Evolutionary conservation across 139 green algal genomes (phyloP).

Genomic region (Chlorella sorokiniana): DNA sequence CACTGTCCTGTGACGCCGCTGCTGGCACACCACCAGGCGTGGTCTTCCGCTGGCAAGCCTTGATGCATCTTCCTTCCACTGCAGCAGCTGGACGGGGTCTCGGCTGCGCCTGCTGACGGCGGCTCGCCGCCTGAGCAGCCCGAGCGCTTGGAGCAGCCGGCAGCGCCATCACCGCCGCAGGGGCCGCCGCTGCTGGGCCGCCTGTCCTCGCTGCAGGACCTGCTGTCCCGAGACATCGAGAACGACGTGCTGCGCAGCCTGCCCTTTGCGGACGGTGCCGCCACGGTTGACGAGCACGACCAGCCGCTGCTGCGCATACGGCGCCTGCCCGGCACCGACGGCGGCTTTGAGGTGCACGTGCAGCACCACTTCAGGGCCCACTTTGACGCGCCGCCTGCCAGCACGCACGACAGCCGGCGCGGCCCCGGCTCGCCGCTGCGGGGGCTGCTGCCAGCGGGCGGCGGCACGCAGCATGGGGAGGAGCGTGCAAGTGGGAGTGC

Average conservation of each 20-base stretch:
- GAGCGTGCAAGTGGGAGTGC: too few species aligned
- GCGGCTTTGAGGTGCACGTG: slow-evolving; percentile 44
- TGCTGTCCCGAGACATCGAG: slow-evolving; percentile 23
- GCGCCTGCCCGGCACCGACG: not conserved
- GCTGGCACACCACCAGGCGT: too few species aligned
- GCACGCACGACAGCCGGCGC: too few species aligned
- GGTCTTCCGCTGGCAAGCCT: too few species aligned
- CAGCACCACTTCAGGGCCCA: slow-evolving; percentile 48
- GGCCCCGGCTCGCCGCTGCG: too few species aligned
- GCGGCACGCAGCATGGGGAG: too few species aligned
- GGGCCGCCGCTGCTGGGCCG: not conserved
- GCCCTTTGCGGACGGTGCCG: slow-evolving; percentile 26
- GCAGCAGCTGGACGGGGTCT: too few species aligned
- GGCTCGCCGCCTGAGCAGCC: too few species aligned
- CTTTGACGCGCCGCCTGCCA: slow-evolving; percentile 28
- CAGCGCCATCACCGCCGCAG: not conserved
- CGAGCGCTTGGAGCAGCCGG: not conserved
- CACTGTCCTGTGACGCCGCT: too few species aligned
- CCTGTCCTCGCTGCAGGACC: not conserved
- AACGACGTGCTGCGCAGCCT: slow-evolving; percentile 30
- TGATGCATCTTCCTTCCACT: too few species aligned
- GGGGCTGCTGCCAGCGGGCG: too few species aligned
- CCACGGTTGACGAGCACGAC: slow-evolving; percentile 41
- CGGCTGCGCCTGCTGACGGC: too few species aligned
- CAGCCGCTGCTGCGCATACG: slow-evolving; percentile 41